These are phyloP conservation scores for Klebsormidium nitens DNA, from an alignment of 139 green algal species.

Conservation along the genomic window DNA sequence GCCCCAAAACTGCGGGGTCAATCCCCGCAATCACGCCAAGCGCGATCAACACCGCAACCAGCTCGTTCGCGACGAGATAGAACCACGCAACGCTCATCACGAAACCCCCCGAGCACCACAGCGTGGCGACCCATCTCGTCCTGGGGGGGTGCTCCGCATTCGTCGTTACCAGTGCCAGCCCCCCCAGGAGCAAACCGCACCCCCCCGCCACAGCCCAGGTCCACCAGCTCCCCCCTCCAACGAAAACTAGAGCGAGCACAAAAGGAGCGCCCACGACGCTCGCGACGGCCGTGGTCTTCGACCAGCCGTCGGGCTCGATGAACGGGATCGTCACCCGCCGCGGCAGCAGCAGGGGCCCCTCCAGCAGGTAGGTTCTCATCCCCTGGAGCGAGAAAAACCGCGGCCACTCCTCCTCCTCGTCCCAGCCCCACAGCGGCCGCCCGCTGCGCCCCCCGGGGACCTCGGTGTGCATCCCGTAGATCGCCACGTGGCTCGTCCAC, in stretches of 20 bases:
- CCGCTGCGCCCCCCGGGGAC: not conserved
- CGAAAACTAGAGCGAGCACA: slow-evolving; percentile 26
- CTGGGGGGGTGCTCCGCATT: too few species aligned
- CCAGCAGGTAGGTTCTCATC: slow-evolving; percentile 10
- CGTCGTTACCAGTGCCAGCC: too few species aligned
- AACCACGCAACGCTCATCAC: slow-evolving; percentile 48
- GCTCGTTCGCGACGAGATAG: slow-evolving; percentile 43
- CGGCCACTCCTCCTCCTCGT: slow-evolving; percentile 25
- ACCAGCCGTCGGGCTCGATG: slow-evolving; percentile 20
- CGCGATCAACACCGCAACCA: slow-evolving; percentile 40
- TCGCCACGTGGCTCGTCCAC: slow-evolving; percentile 21
- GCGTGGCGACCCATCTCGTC: too few species aligned
- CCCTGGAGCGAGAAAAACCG: not conserved
- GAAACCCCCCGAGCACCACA: slow-evolving; percentile 33
- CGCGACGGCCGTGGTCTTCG: slow-evolving; percentile 1
- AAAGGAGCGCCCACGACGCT: slow-evolving; percentile 30
- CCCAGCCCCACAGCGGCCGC: slow-evolving; percentile 36
- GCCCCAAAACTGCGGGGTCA: slow-evolving; percentile 31
- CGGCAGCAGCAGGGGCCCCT: slow-evolving; percentile 33
- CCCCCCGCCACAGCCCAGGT: not conserved
- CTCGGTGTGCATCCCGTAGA: slow-evolving; percentile 1
- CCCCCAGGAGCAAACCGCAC: not conserved
- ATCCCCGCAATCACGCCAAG: slow-evolving; percentile 40
- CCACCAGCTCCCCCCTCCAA: not conserved
- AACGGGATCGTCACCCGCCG: slow-evolving; percentile 43